Evolutionary conservation across 345 rosid species (phyloP).

Genomic region (Trapa bicornis): DNA sequence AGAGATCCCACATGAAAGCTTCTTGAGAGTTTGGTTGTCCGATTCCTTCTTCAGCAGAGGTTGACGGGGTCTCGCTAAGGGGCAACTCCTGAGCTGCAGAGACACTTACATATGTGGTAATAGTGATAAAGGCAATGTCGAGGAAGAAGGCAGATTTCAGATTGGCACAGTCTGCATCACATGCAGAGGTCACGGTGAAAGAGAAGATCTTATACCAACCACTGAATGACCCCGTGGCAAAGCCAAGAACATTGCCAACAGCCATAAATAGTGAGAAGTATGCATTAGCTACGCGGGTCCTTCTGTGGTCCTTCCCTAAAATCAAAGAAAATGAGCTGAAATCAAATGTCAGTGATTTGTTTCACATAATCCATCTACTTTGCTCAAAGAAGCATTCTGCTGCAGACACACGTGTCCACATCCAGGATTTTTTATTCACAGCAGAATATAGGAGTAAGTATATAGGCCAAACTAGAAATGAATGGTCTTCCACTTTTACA

Average conservation of each 20-base stretch:
- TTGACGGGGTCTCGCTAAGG: conserved; percentile 19
- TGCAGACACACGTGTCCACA: no score
- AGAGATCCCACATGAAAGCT: conserved; percentile 80
- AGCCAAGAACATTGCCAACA: conserved; percentile 79
- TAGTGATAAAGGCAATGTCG: conserved; percentile 51
- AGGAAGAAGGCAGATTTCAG: conserved; percentile 85
- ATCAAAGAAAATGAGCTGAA: conserved; percentile 16
- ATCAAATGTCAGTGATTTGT: conserved; percentile 8
- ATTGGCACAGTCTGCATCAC: conserved; percentile 74
- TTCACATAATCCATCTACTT: background rate
- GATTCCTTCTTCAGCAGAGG: conserved; percentile 20
- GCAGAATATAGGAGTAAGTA: background rate
- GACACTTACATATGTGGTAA: conserved; percentile 50
- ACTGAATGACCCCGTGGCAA: conserved; percentile 73
- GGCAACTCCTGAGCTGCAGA: conserved; percentile 60
- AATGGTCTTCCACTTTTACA: background rate
- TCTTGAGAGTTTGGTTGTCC: conserved; percentile 44
- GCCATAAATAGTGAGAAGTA: conserved; percentile 93
- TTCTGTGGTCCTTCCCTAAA: conserved; percentile 68
- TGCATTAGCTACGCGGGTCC: conserved; percentile 85
- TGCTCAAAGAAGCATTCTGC: background rate
- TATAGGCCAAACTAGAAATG: no score
- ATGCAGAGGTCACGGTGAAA: conserved; percentile 63
- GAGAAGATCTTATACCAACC: conserved; percentile 77
- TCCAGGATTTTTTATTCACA: background rate